Base-by-base conservation (phyloP, 2,329 filamentous ascomycete genomes). In the Davidsoniella eucalypti region DNA sequence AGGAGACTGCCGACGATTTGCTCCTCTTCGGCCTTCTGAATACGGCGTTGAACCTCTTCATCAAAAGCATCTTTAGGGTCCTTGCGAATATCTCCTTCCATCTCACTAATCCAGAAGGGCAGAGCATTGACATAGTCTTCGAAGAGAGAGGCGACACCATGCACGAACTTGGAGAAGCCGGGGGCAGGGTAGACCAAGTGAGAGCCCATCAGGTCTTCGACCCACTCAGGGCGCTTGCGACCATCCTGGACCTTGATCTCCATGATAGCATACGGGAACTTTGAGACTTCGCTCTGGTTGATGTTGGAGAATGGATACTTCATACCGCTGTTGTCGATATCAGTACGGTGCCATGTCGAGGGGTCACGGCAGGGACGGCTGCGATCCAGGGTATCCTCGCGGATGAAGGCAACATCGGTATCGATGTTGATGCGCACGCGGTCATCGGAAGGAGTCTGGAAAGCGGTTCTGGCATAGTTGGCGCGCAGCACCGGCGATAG, bases 91-190 rank as follows among this genome's bases (percentile, higher is more conserved):
- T 98, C 92, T 29, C 78, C 85, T 61, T 95, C 90, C 41, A 96
- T 73, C 55, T 94, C 84, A 58, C 82, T 82, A 33, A 96, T 75
- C 92, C 92, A 98, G 69, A 96, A 95, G 12, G 92, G 92, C 60
- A 96, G 80, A 55, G 79, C 88, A 67, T 96, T 96, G 63, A 98
- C 88, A 60, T 94, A 79, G 64, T 98, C 87, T 59, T 96, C 92
- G 57, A 96, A 96, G 2, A 98, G 72, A 38, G 82, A 81, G 6
- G 90, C 88, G 4, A 93, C 81, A 54, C 92, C 92, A 59, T 98
- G 90, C 2, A 94, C 84, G 58, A 96, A 98, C 64, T 98, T 98
- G 59, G 87, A 95, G 67, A 98, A 98, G 47, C 84, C 79, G 1
- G 88, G 86, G 0, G 84, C 81, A 43, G 87, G 80, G 61, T 94